Percentiles rank a stretch among this genome's conserved stretches.
Evolutionary conservation across 371 early-diverging fungal species (phyloP).

Genomic region (Spiromyces aspiralis): DNA sequence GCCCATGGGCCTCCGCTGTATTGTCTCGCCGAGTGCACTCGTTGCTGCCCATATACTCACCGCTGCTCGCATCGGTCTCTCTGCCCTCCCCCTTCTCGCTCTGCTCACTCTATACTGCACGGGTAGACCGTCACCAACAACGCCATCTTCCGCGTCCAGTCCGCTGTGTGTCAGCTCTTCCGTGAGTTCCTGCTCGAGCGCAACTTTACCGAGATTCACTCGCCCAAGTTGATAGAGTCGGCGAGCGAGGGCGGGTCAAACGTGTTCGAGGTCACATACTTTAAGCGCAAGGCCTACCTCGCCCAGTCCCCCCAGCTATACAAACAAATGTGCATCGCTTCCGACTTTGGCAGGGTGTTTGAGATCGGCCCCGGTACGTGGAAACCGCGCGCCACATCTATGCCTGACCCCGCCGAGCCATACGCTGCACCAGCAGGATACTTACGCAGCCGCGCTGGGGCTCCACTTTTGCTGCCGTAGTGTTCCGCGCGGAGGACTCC

Average conservation of each 20-base stretch:
- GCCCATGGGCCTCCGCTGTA: too few species aligned
- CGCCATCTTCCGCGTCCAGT: constrained; percentile 95
- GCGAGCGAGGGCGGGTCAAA: constrained; percentile 99
- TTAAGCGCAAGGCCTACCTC: constrained; percentile 89
- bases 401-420: too few species aligned
- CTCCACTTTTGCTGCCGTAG: too few species aligned
- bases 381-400: too few species aligned
- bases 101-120: too few species aligned
- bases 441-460: too few species aligned
- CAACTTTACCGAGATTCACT: constrained; percentile 95
- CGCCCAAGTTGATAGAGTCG: constrained; percentile 94
- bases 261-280: constrained; percentile 96
- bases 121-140: constrained; percentile 94
- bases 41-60: too few species aligned
- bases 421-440: too few species aligned
- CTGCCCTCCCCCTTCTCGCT: too few species aligned
- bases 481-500: constrained; percentile 98
- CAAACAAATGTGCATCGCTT: constrained; percentile 99
- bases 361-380: constrained; percentile 99
- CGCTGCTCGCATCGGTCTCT: too few species aligned
- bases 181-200: constrained; percentile 76
- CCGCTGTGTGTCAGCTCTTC: constrained; percentile 87
- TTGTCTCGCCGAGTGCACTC: too few species aligned
- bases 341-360: constrained; percentile 96
- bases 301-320: constrained; percentile 99